phyloP scores from a whole-genome alignment of 148 eudicot species.

The Vaccinium myrtillus region DNA sequence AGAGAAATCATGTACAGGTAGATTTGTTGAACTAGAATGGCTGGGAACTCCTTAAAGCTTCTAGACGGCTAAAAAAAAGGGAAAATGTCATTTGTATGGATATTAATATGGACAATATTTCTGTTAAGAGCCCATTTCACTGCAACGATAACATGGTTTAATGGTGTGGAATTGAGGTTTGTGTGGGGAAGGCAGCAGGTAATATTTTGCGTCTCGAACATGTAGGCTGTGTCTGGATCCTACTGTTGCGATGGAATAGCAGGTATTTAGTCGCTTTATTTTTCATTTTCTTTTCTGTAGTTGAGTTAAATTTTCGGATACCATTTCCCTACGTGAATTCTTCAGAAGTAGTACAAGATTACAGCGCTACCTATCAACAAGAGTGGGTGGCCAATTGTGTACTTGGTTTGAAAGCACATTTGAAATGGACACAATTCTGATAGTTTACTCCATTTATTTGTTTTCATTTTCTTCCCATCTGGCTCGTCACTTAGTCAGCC shows the following conservation, averaged over 20 bases:
- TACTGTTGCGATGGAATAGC: background rate
- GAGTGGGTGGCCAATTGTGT: background rate
- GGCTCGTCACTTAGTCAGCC: background rate
- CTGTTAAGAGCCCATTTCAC: too few species aligned
- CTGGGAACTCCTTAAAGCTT: too few species aligned
- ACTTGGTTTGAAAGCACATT: background rate
- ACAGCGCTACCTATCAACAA: background rate
- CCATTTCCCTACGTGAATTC: background rate
- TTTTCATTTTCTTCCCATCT: background rate
- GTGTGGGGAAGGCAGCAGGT: background rate
- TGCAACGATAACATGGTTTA: background rate
- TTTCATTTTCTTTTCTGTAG: background rate
- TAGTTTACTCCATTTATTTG: background rate
- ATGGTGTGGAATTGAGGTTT: background rate
- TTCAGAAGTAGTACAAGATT: background rate
- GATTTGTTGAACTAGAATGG: too few species aligned
- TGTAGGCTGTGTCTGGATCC: background rate
- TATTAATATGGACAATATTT: too few species aligned
- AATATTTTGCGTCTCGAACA: background rate
- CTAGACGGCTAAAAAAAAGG: too few species aligned
- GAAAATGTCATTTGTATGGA: too few species aligned
- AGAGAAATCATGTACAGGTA: too few species aligned
- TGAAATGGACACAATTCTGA: background rate
- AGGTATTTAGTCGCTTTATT: background rate
- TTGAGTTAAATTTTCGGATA: background rate